Base-by-base conservation (phyloP, 352 stramenopile genomes). In the Vaucheria bursata region DNA sequence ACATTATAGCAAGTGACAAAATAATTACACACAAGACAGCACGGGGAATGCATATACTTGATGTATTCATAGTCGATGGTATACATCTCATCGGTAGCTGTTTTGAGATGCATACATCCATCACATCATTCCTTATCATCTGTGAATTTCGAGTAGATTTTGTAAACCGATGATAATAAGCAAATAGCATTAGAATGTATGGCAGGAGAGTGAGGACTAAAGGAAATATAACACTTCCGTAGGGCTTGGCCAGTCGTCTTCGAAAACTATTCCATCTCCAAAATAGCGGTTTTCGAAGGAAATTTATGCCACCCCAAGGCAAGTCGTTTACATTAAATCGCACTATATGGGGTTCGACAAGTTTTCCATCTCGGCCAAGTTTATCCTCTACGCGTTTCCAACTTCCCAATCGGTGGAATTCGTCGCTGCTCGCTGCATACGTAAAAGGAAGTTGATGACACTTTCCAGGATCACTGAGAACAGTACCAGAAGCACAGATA, bases 261-360 rank as follows among this genome's bases (percentile, higher is more conserved):
- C 77, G 77, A 45, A 72, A n/a, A n/a, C 35, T 25, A 73, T 80
- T 74, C 77, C 71, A 82, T 53, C 77, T 73, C 77, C 77, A 82
- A 49, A 82, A 82, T 39, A 80, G 71, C 7, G 68, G 64, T 29
- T 72, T 72, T 35, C 65, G 38, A 4, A 75, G 72, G 77, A 75
- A 74, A 38, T 64, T 37, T 45, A 73, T 36, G 31, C 50, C 35
- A 31, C 71, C 59, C 77, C 77, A 82, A n/a, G 77, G 73, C 1
- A 38, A 36, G 50, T 81, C 65, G 53, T 74, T 39, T 33, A 79
- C 76, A 1, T 36, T 71, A 35, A 81, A 79, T 53, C 75, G 76
- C n/a, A 81, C 67, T 70, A 81, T 75, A 50, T 81, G 66, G n/a
- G 76, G 69, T 64, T 81, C 76, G 31, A 66, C 67, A 34, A 34